Base-by-base conservation (phyloP, 148 eudicot species). In the Diospyros kaki region DNA sequence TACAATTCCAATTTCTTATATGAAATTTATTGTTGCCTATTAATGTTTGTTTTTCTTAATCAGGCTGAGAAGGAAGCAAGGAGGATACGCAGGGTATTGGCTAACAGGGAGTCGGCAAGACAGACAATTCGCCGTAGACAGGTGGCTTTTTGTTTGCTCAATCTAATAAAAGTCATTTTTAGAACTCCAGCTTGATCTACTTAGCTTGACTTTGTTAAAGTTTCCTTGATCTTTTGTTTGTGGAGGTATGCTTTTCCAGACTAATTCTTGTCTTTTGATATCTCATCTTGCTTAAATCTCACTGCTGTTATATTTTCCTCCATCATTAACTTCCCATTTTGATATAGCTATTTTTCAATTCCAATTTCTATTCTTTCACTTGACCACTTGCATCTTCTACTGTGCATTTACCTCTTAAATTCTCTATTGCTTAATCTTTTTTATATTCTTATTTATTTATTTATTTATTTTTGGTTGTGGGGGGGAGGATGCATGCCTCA, bases 81-180 rank as follows among this genome's bases (percentile, higher is more conserved):
- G 51, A 91, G 84, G 76, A 13, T 88, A 55, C 89, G 89, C 1
- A 86, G 96, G 66, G 82, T 93, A 9, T 68, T 93, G 73, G 96
- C 98, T 17, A 93, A 93, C 59, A 85, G 98, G 71, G 98, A 93
- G 81, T 93, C 96, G 0, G 98, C 98, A 12, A 84, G 96, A 64
- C 91, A 89, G 80, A 89, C 98, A 2, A 93, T 93, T 74, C 91
- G 94, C 10, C 87, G 94, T 43, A 84, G 96, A 76, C 96, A 91
- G 94, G 98, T 91, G 68, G 62, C 70, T 17, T 28, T 54, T 5
- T 54, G 9, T 69, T 76, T 66, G 38, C 41, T 14, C 18, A 40
- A 46, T 64, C 4, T 2, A 14, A 69, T 39, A 40, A 44, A n/a
- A 51, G 7, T 18, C 17, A 40, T 43, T 56, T 13, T 18, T 56